Evolutionary conservation across 768 basidiomycete species (phyloP), one percentile per base, ranked within the genome.

Genomic region (Hemileccinum impolitum): DNA sequence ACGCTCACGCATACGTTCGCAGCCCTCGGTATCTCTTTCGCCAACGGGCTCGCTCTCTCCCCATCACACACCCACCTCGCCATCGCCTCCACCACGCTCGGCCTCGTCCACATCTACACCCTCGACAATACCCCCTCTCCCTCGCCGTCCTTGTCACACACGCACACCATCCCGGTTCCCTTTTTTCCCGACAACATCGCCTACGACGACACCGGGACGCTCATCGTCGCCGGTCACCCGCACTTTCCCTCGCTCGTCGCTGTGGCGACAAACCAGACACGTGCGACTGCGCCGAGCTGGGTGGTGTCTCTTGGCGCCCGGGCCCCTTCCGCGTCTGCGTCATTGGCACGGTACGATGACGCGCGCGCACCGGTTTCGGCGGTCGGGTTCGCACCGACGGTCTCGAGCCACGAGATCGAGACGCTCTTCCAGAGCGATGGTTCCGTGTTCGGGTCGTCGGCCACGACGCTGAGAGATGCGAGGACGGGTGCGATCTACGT

Each of bases 401-500:
- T 69, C 23, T 53, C 52, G 10, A 68, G 68, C 2, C 70, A 76
- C 56, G 71, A 73, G 30, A 47, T 87, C 26, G 71, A 75, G 57
- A 86, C 87, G 0, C 53, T 89, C n/a, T 88, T 85, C 68, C 86
- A 85, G 68, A 88, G 87, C 56, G 72, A 82, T 52, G 86, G 87
- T n/a, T 70, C 73, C 4, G 75, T 75, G 6, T 84, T 85, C 57
- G 72, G 75, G 13, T 67, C 75, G 2, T 79, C 81, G 14, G 67
- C 74, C 8, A 82, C 82, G 8, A 77, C 71, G 1, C 49, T 86
- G 53, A 62, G 72, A 31, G 84, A 87, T 60, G 64, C 72, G 0
- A 56, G 65, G 12, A 74, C 76, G 1, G 80, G 78, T 0, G 58
- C 54, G 0, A 57, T 85, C 14, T 85, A 81, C 52, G 57, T 84